These are phyloP conservation scores for Rhizopogon vinicolor DNA, from an alignment of 768 basidiomycete species.

Conservation along the genomic window DNA sequence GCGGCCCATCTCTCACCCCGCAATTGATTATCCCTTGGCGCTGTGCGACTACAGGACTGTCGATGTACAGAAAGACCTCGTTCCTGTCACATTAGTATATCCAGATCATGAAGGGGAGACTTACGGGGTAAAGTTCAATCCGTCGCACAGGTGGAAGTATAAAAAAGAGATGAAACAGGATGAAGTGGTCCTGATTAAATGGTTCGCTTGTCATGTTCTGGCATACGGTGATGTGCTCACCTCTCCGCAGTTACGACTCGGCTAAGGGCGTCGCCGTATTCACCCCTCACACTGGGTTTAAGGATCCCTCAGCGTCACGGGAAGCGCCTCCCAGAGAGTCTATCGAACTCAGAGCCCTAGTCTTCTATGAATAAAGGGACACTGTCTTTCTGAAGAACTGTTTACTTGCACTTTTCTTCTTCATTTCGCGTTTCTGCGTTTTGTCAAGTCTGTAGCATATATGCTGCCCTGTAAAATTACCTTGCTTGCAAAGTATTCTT, in stretches of 20 bases:
- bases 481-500: too few relatives aligned
- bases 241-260: slow-evolving; percentile 32
- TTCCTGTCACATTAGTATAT: slow-evolving; percentile 41
- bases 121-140: slow-evolving; percentile 38
- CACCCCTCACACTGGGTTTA: slow-evolving; percentile 60
- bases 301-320: slow-evolving; percentile 47
- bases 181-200: slow-evolving; percentile 50
- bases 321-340: slow-evolving; percentile 49
- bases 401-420: not conserved
- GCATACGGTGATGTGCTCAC: not conserved
- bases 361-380: slow-evolving; percentile 45
- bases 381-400: slow-evolving; percentile 6
- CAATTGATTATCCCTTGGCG: slow-evolving; percentile 46
- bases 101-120: slow-evolving; percentile 52
- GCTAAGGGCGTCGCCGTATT: slow-evolving; percentile 43
- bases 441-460: not conserved
- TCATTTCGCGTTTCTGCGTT: not conserved
- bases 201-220: slow-evolving; percentile 22
- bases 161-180: slow-evolving; percentile 41
- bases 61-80: slow-evolving; percentile 34
- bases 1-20: slow-evolving; percentile 48
- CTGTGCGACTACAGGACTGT: slow-evolving; percentile 50
- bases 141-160: slow-evolving; percentile 51
- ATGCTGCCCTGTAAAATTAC: too few relatives aligned
- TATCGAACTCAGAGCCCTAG: slow-evolving; percentile 57